Evolutionary conservation across 257 asterid genomes (phyloP).

Genomic region (Hygrophila difformis): DNA sequence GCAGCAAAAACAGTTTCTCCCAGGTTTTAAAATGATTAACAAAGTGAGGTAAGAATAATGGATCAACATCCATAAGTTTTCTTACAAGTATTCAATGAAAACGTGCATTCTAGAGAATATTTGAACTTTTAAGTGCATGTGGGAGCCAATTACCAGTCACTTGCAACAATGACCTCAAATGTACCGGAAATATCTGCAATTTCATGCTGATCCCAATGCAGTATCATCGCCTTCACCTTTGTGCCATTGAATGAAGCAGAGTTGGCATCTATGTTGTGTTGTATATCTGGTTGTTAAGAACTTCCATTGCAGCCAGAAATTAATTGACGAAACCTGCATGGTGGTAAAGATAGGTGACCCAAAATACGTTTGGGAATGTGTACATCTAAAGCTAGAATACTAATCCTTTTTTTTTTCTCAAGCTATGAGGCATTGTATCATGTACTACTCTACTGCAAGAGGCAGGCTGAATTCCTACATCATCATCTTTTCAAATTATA

Average conservation of each 20-base stretch:
- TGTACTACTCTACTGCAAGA: too few relatives aligned
- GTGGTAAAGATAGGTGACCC: background rate
- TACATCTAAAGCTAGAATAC: too few relatives aligned
- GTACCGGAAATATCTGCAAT: slow-evolving; percentile 30
- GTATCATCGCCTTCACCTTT: slow-evolving; percentile 56
- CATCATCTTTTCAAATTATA: too few relatives aligned
- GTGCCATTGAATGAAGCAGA: slow-evolving; percentile 53
- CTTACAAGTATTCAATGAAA: too few relatives aligned
- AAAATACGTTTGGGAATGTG: background rate
- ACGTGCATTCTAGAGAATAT: background rate
- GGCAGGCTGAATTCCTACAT: too few relatives aligned
- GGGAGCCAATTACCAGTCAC: slow-evolving; percentile 72
- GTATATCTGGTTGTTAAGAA: slow-evolving; percentile 75
- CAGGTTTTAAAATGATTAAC: too few relatives aligned
- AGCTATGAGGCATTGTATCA: too few relatives aligned
- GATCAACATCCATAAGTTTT: too few relatives aligned
- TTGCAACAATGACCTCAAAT: slow-evolving; percentile 71
- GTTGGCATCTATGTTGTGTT: slow-evolving; percentile 49
- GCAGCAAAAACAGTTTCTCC: too few relatives aligned
- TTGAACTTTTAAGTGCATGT: background rate
- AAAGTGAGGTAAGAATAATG: too few relatives aligned
- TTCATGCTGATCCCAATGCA: slow-evolving; percentile 69
- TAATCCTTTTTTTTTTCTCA: too few relatives aligned
- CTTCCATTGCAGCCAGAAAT: slow-evolving; percentile 10
- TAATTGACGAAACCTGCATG: slow-evolving; percentile 8